Evolutionary conservation across 345 rosid genomes (phyloP).

Genomic region (Hypericum perforatum): DNA sequence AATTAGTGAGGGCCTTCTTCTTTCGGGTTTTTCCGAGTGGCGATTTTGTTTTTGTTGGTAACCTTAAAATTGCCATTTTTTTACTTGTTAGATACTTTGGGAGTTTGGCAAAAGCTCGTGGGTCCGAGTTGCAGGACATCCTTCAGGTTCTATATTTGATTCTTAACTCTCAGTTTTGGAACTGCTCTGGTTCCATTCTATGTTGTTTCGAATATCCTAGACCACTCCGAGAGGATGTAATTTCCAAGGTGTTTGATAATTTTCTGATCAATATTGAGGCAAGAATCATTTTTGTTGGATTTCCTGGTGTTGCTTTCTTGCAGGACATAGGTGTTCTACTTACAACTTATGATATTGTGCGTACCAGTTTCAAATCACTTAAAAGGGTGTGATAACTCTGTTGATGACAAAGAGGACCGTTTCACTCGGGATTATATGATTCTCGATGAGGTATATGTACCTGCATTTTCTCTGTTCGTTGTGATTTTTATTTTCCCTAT

Average conservation of each 20-base stretch:
- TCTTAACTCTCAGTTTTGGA: background rate
- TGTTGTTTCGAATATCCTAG: too few relatives aligned
- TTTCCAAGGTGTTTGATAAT: too few relatives aligned
- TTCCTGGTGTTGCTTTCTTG: slow-evolving; percentile 14
- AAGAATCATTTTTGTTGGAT: too few relatives aligned
- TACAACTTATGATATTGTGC: slow-evolving; percentile 89
- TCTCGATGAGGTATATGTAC: slow-evolving; percentile 72
- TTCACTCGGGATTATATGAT: slow-evolving; percentile 88
- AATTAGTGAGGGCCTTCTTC: slow-evolving; percentile 34
- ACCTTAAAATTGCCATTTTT: background rate
- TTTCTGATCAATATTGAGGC: too few relatives aligned
- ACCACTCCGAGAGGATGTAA: too few relatives aligned
- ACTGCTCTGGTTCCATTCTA: too few relatives aligned
- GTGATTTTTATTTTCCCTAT: too few relatives aligned
- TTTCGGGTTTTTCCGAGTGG: background rate
- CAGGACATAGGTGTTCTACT: slow-evolving; percentile 85
- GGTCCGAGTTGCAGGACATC: slow-evolving; percentile 75
- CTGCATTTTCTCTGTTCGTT: too few relatives aligned
- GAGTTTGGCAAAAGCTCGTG: slow-evolving; percentile 56
- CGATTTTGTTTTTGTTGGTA: background rate
- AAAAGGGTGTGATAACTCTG: slow-evolving; percentile 35
- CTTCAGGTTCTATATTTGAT: slow-evolving; percentile 51
- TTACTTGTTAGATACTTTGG: slow-evolving; percentile 57
- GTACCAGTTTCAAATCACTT: slow-evolving; percentile 74
- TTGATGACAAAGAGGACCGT: slow-evolving; percentile 51